These are phyloP conservation scores for Beauveria australis DNA, from an alignment of 2,329 filamentous ascomycete genomes.

Conservation along the genomic window DNA sequence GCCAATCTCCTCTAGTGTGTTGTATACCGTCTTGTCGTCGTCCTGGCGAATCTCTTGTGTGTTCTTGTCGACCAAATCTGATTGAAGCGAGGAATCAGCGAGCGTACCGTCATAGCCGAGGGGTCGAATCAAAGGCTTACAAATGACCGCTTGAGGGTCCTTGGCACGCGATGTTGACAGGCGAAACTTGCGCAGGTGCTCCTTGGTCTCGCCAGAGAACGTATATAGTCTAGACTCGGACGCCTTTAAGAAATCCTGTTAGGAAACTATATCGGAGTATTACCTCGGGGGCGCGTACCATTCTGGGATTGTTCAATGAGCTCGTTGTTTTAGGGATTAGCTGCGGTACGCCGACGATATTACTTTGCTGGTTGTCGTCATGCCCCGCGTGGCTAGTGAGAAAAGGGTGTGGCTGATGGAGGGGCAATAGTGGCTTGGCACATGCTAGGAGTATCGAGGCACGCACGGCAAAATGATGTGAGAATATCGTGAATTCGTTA, in stretches of 20 bases:
- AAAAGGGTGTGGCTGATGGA: slow-evolving; percentile 6
- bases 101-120: too few species aligned
- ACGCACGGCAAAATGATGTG: neutral
- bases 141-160: slow-evolving; percentile 85
- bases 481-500: neutral
- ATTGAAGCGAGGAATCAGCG: slow-evolving; percentile 14
- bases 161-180: slow-evolving; percentile 81
- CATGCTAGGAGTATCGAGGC: neutral
- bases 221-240: slow-evolving; percentile 88
- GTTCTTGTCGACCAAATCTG: slow-evolving; percentile 84
- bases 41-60: slow-evolving; percentile 83
- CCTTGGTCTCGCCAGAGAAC: slow-evolving; percentile 83
- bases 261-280: neutral
- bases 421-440: neutral
- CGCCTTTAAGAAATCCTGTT: slow-evolving; percentile 18
- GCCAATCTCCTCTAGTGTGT: slow-evolving; percentile 67
- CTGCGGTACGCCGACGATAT: neutral
- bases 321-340: neutral
- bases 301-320: neutral
- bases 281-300: neutral
- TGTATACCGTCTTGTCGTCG: slow-evolving; percentile 70
- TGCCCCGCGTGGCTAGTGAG: slow-evolving; percentile 10
- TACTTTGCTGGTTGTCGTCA: slow-evolving; percentile 7
- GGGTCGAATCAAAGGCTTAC: slow-evolving; percentile 46
- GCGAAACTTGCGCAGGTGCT: slow-evolving; percentile 89